Percentiles rank a stretch among this genome's conserved stretches.
These are phyloP conservation scores for Canavalia gladiata DNA, from an alignment of 306 rosid genomes.

Conservation along the genomic window DNA sequence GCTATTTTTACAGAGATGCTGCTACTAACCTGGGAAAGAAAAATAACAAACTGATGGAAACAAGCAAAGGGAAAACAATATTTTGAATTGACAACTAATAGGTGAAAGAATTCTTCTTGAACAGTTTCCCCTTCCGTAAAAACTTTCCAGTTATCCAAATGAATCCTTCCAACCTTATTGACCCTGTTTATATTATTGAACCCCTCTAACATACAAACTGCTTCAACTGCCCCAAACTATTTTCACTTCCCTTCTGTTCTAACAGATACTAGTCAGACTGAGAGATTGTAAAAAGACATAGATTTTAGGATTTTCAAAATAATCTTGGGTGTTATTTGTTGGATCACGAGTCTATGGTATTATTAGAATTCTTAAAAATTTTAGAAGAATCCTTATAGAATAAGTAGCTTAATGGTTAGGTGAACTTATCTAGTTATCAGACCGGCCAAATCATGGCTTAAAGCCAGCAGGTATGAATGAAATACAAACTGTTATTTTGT, in stretches of 20 bases:
- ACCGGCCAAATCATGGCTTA: background rate
- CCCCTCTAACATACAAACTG: background rate
- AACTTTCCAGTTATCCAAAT: background rate
- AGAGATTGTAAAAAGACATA: background rate
- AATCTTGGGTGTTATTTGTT: background rate
- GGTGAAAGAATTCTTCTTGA: background rate
- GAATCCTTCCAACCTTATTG: background rate
- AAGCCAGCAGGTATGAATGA: background rate
- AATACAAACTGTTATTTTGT: background rate
- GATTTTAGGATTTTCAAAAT: background rate
- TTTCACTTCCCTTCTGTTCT: background rate
- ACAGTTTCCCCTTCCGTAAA: background rate
- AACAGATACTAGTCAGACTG: background rate
- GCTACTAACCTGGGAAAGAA: background rate
- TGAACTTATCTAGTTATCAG: too few species aligned
- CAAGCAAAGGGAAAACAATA: background rate
- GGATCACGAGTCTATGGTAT: background rate
- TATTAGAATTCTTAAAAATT: background rate
- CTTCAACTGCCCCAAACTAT: background rate
- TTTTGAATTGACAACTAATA: background rate
- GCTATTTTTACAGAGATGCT: background rate
- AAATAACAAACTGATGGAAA: background rate
- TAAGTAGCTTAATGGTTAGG: background rate
- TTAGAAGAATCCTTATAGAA: background rate
- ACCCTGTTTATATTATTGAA: background rate